Percentiles rank a stretch among this genome's conserved stretches.
These are phyloP conservation scores for Cenchrus purpureus DNA, from an alignment of 176 grass and related monocot species.

Conservation along the genomic window DNA sequence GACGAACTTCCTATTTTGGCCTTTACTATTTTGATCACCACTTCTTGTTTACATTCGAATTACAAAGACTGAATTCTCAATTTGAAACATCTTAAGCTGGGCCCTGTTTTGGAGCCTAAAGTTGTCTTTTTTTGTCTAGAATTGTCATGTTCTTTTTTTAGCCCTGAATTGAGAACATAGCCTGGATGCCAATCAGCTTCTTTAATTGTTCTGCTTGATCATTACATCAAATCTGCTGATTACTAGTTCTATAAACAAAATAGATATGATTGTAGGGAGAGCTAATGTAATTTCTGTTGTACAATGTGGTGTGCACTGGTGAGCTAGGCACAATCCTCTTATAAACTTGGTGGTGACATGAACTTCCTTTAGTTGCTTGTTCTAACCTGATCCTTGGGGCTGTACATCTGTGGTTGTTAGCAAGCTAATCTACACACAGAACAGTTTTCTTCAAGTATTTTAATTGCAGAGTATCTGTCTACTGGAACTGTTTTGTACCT, in stretches of 20 bases:
- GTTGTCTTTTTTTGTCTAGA: background rate
- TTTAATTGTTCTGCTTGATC: background rate
- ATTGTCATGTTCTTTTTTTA: background rate
- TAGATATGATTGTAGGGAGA: background rate
- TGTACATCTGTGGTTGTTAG: conserved; percentile 16
- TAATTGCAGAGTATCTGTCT: conserved; percentile 2
- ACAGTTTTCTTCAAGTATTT: conserved; percentile 2
- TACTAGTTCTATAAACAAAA: background rate
- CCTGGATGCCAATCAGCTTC: background rate
- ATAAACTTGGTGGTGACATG: conserved; percentile 5
- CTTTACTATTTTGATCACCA: background rate
- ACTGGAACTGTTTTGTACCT: conserved; percentile 2
- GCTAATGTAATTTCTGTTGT: background rate
- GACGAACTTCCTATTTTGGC: background rate
- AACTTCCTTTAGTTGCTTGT: background rate
- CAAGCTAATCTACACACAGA: conserved; percentile 16
- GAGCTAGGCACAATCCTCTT: background rate
- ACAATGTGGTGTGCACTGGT: background rate
- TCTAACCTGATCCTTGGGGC: background rate
- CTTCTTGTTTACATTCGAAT: background rate
- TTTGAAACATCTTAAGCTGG: background rate
- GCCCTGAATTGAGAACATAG: background rate
- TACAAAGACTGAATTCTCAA: background rate
- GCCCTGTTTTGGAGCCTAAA: background rate
- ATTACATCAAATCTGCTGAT: conserved; percentile 12